Conservation (phyloP, 176 grass and related monocot genomes). For the Cenchrus americanus region DNA sequence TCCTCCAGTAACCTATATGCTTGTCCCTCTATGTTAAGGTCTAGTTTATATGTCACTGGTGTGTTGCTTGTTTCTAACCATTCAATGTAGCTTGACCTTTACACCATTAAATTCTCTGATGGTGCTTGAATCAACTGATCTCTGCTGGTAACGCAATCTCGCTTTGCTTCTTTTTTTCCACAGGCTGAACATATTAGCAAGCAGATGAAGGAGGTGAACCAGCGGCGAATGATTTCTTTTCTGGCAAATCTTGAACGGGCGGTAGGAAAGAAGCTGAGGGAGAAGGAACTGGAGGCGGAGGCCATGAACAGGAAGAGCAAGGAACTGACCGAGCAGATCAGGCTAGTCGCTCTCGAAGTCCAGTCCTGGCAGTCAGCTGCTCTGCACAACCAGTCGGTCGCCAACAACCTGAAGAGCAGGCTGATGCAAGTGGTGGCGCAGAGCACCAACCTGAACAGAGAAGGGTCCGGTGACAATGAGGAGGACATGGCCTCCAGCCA, state of each 20-base stretch:
- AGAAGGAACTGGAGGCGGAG: conserved; percentile 61
- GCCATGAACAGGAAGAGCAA: conserved; percentile 57
- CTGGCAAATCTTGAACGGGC: conserved; percentile 41
- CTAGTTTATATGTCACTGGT: not conserved
- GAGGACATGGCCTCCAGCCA: conserved; percentile 27
- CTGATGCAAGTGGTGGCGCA: conserved; percentile 55
- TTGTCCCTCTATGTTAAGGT: not conserved
- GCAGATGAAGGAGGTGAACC: conserved; percentile 51
- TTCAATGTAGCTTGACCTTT: not conserved
- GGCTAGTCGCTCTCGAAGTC: conserved; percentile 47
- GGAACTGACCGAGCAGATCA: conserved; percentile 58
- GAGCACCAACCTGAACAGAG: conserved; percentile 42
- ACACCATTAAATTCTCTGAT: not conserved
- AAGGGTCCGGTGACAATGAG: conserved; percentile 60
- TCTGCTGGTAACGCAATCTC: not conserved
- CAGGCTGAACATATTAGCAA: conserved; percentile 49
- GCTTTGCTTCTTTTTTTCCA: not conserved
- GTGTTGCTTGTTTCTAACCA: not conserved
- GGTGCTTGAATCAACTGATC: not conserved
- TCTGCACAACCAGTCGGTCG: conserved; percentile 49
- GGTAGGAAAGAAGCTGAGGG: conserved; percentile 56
- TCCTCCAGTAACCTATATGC: not conserved
- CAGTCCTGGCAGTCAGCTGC: conserved; percentile 59
- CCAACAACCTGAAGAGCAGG: conserved; percentile 46
- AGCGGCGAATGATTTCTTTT: conserved; percentile 46